phyloP scores from a whole-genome alignment of 495 filamentous ascomycete species.

The Friedmanniomyces endolithicus region DNA sequence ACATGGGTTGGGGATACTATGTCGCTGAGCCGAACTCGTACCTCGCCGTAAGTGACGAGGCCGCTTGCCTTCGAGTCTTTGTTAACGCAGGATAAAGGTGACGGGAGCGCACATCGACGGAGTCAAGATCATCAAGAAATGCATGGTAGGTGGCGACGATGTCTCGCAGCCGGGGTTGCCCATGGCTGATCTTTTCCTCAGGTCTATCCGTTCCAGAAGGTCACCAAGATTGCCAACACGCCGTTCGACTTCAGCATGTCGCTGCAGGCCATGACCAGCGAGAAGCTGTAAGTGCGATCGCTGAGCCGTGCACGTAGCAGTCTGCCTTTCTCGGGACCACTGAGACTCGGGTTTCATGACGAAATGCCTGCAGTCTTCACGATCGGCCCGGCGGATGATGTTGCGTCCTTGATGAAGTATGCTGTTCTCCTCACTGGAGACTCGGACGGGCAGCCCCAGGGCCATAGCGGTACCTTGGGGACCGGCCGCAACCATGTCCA shows the following conservation, averaged over 20 bases:
- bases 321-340: no score
- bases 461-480: constrained; percentile 24
- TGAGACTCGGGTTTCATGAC: no score
- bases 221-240: constrained; percentile 47
- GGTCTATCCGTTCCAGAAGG: constrained; percentile 26
- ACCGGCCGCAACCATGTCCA: constrained; percentile 53
- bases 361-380: constrained; percentile 73
- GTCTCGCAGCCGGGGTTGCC: no score
- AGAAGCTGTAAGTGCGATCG: constrained; percentile 43
- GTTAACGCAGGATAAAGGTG: background rate
- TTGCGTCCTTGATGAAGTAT: constrained; percentile 58
- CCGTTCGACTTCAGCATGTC: constrained; percentile 38
- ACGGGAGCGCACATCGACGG: constrained; percentile 56
- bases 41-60: constrained; percentile 50
- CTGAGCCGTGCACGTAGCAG: no score
- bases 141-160: constrained; percentile 10
- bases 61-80: background rate
- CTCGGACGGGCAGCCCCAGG: constrained; percentile 32
- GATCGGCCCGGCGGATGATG: constrained; percentile 59
- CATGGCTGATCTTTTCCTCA: background rate
- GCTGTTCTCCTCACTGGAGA: constrained; percentile 59
- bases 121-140: constrained; percentile 62
- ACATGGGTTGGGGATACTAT: constrained; percentile 26
- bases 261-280: constrained; percentile 57
- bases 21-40: constrained; percentile 43